A percentile compares a stretch with the other conserved stretches of the same genome.
Conservation (phyloP, 257 asterid genomes). For the Mitragyna speciosa region DNA sequence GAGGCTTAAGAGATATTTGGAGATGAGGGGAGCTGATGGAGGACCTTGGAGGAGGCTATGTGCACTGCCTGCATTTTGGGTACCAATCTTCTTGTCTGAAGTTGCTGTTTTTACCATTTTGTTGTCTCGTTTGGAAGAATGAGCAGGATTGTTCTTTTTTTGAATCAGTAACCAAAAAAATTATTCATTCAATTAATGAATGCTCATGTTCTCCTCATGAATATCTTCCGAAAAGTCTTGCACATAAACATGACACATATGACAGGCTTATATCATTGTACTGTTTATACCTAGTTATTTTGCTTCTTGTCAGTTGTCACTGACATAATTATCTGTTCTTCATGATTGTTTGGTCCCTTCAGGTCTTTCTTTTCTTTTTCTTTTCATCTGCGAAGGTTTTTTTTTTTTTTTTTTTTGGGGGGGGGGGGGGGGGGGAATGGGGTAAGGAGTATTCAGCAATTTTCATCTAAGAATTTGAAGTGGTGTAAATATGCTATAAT, state of each 20-base stretch:
- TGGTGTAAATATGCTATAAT: background rate
- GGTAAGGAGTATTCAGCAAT: background rate
- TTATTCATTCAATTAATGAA: background rate
- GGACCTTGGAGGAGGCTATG: constrained; percentile 99
- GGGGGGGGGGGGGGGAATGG: background rate
- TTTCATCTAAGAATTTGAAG: background rate
- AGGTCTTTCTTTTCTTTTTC: background rate
- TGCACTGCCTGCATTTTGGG: constrained; percentile 99
- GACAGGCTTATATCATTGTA: background rate
- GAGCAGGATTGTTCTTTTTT: background rate
- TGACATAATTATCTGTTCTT: background rate
- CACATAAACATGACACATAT: background rate
- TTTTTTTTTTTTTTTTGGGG: background rate
- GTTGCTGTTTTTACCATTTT: background rate
- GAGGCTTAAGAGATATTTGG: constrained; percentile 93
- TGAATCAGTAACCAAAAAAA: background rate
- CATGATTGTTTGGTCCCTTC: background rate
- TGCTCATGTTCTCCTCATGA: background rate
- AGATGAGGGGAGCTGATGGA: constrained; percentile 99
- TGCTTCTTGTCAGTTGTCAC: background rate
- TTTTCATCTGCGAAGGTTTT: background rate
- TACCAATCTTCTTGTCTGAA: constrained; percentile 20
- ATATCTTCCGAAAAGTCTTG: constrained; percentile 10
- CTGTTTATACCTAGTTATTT: background rate
- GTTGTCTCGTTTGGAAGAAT: background rate